Percentiles rank a stretch among this genome's conserved stretches.
phyloP scores from a whole-genome alignment of 495 filamentous ascomycete species.

The Monascus purpureus region DNA sequence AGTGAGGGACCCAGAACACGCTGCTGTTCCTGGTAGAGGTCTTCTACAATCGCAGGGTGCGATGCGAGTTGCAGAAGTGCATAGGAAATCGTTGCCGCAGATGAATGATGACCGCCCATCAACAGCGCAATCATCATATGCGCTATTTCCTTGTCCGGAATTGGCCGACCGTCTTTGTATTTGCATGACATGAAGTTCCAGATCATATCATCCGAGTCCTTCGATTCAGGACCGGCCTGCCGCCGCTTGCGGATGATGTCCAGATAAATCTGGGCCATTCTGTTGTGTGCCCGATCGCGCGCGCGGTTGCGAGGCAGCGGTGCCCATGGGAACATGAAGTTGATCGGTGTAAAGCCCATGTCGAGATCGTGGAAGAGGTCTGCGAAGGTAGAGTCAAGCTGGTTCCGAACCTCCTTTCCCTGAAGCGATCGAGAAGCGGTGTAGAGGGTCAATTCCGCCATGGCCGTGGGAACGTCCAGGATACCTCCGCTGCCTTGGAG shows the following conservation, averaged over 20 bases:
- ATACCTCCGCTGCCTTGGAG: slow-evolving; percentile 48
- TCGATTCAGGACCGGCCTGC: slow-evolving; percentile 22
- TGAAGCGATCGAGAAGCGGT: slow-evolving; percentile 71
- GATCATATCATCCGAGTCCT: slow-evolving; percentile 58
- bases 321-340: slow-evolving; percentile 77
- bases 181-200: slow-evolving; percentile 65
- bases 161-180: slow-evolving; percentile 57
- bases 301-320: slow-evolving; percentile 75
- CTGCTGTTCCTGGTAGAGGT: slow-evolving; percentile 64
- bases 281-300: slow-evolving; percentile 60
- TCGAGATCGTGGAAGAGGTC: slow-evolving; percentile 72
- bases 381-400: slow-evolving; percentile 58
- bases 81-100: slow-evolving; percentile 68
- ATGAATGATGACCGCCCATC: slow-evolving; percentile 84
- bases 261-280: slow-evolving; percentile 64
- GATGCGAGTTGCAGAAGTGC: slow-evolving; percentile 68
- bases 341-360: slow-evolving; percentile 69
- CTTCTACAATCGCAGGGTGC: slow-evolving; percentile 55
- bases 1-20: slow-evolving; percentile 45
- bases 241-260: slow-evolving; percentile 59
- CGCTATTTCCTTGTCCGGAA: slow-evolving; percentile 70
- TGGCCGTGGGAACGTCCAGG: slow-evolving; percentile 49
- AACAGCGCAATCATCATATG: slow-evolving; percentile 88
- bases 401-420: slow-evolving; percentile 64
- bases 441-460: slow-evolving; percentile 78